Evolutionary conservation across 108 stramenopile species (phyloP), one percentile per base, ranked within the genome.

Genomic region (Cyclotella sp.): DNA sequence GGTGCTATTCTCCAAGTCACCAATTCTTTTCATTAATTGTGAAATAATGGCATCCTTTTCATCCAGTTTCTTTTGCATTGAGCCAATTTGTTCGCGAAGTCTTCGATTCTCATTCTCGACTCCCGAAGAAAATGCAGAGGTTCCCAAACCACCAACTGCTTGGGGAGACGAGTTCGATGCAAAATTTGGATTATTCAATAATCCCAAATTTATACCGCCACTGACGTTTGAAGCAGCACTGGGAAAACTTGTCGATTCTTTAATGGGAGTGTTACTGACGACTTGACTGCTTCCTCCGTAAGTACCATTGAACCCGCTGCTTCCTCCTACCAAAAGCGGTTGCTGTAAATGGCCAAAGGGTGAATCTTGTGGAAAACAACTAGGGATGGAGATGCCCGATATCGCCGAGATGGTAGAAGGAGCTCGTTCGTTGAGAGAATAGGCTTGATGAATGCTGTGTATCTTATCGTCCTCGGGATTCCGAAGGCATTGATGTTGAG

Each of bases 21-120:
- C 42, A 60, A 80, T 80, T 14, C 79, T 66, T 46, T 70, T 80
- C 72, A 80, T 80, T 34, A 80, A 60, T 54, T 80, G 79, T 28
- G 67, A 63, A 28, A 80, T 73, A 24, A 80, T 80, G 15, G 79
- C 79, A 69, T 80, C 79, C 68, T 80, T 80, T 63, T 80, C 79
- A 39, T 68, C 72, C 41, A 80, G 47, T 51, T 69, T 73, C 71
- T 73, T 57, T 30, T 72, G 63, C 57, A 80, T 54, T 24, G 41
- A 19, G 30, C 41, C 26, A 22, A 80, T 30, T 54, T 73, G 72
- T 61, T 80, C 79, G 9, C 79, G 55, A 27, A 73, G 60, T 19
- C 60, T 44, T 26, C 26, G 47, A 47, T 62, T 73, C 60, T 80
- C 79, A 49, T 45, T 65, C 58, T 76, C 68, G 40, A 76, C 46